Base-by-base conservation (phyloP, 2,329 filamentous ascomycete genomes). In the Chaetomiaceae sp. region DNA sequence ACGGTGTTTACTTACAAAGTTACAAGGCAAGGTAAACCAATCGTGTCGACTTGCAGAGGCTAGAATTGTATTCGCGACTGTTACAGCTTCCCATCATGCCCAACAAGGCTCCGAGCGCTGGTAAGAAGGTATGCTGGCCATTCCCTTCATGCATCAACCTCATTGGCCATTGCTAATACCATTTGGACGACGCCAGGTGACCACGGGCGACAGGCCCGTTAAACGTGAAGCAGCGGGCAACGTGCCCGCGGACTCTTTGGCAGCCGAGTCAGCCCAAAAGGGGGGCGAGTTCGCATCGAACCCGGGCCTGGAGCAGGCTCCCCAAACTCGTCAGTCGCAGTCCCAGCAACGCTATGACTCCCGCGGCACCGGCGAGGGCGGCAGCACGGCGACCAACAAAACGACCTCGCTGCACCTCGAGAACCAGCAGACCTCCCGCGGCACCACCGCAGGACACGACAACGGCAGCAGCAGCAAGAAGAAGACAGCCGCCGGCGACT, bases 161-260 rank as follows among this genome's bases (percentile, higher is more conserved):
- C 10, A 15, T 11, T 9, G n/a, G 3, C 34, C 2, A 6, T 19
- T 18, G 19, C 20, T 33, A 18, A 38, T 32, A 44, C 18, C 12
- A 6, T n/a, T 24, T 32, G 14, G n/a, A n/a, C n/a, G n/a, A 6
- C n/a, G 15, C 30, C 6, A 79, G 71, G 75, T 78, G 50, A 66
- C 65, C 15, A 64, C 65, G 36, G 69, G 72, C 45, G 52, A 63
- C 33, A 75, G 54, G 22, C 75, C 78, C 22, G 46, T 59, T 1
- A 75, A 72, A 48, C 62, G 69, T 14, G 87, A 93, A 63, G 68
- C 73, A 12, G 69, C 83, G 5, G 88, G 88, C 42, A 58, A 71
- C 20, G 74, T 91, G 1, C 68, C 75, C 36, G 69, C 75, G 12
- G 85, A 84, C 65, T 91, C 86, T 6, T 79, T 94, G 5, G 88